These are phyloP conservation scores for Multifurca ochricompacta DNA, from an alignment of 768 basidiomycete species.

Conservation along the genomic window DNA sequence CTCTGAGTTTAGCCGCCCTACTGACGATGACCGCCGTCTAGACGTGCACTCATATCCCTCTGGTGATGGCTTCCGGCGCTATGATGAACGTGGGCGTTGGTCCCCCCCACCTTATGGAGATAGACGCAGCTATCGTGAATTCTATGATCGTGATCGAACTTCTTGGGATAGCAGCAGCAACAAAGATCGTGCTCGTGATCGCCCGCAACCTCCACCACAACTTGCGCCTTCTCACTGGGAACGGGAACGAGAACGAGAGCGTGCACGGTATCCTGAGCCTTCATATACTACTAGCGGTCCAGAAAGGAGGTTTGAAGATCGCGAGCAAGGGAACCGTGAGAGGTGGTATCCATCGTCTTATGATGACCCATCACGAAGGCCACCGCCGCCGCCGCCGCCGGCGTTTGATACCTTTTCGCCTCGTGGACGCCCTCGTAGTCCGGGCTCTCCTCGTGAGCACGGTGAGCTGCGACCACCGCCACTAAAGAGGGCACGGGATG, in stretches of 20 bases:
- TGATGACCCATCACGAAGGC: constrained; percentile 2
- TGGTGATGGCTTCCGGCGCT: constrained; percentile 8
- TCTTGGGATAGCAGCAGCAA: constrained; percentile 2
- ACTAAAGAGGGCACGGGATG: constrained; percentile 17
- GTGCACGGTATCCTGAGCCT: constrained; percentile 10
- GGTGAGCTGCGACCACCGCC: constrained; percentile 15
- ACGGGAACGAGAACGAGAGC: constrained; percentile 1
- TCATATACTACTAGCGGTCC: background rate
- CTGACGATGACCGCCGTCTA: constrained; percentile 14
- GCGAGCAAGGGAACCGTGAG: constrained; percentile 12
- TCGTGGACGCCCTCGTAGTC: constrained; percentile 19
- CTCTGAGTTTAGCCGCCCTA: constrained; percentile 18
- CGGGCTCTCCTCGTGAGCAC: constrained; percentile 8
- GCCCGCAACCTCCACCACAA: background rate
- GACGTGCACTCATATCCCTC: constrained; percentile 3
- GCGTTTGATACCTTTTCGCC: background rate
- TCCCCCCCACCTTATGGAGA: constrained; percentile 3
- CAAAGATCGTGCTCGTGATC: constrained; percentile 11
- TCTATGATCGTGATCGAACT: constrained; percentile 14
- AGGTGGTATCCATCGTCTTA: constrained; percentile 3
- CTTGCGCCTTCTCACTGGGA: constrained; percentile 3
- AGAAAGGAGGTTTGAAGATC: constrained; percentile 13
- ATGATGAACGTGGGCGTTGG: constrained; percentile 11
- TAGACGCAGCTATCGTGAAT: constrained; percentile 12
- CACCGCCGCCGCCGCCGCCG: background rate